A percentile compares a stretch with the other conserved stretches of the same genome.
Conservation (phyloP, 352 stramenopile genomes). For the Globisporangium cystogenes region DNA sequence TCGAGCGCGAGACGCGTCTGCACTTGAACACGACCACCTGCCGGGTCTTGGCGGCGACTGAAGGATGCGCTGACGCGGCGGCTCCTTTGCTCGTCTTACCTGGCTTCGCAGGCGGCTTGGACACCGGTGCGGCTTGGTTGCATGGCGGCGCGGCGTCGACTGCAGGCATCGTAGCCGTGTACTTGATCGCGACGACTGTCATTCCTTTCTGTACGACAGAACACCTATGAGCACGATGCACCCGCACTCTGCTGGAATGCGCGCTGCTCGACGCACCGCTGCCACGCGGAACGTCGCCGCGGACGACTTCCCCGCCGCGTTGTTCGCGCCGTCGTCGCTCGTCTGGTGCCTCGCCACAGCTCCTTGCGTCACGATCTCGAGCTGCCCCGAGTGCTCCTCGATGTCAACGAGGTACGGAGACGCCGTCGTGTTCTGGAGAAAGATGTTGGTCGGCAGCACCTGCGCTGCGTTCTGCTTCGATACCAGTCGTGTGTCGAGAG, state of each 20-base stretch:
- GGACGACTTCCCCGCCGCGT: constrained; percentile 1
- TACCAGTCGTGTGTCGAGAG: background rate
- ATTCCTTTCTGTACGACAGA: constrained; percentile 48
- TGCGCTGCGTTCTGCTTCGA: constrained; percentile 22
- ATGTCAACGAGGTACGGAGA: constrained; percentile 58
- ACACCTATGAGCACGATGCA: background rate
- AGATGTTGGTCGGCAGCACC: constrained; percentile 63
- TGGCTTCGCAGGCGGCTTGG: background rate
- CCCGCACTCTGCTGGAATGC: background rate
- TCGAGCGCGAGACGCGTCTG: constrained; percentile 22
- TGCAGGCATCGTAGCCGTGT: constrained; percentile 9
- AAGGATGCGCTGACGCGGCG: background rate
- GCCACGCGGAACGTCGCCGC: constrained; percentile 43
- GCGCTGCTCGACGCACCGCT: constrained; percentile 2
- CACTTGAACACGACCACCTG: constrained; percentile 49
- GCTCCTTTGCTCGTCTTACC: constrained; percentile 4
- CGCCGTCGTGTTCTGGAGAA: constrained; percentile 66
- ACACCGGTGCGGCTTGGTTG: background rate
- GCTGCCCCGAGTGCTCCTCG: constrained; percentile 36
- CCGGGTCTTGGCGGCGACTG: background rate
- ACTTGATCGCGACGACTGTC: constrained; percentile 71
- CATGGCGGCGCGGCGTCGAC: background rate
- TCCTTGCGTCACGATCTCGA: constrained; percentile 57
- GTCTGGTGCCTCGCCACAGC: background rate
- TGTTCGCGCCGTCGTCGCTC: background rate